Base-by-base conservation (phyloP, 1,284 basidiomycete genomes). In the Leccinum pachyderme region DNA sequence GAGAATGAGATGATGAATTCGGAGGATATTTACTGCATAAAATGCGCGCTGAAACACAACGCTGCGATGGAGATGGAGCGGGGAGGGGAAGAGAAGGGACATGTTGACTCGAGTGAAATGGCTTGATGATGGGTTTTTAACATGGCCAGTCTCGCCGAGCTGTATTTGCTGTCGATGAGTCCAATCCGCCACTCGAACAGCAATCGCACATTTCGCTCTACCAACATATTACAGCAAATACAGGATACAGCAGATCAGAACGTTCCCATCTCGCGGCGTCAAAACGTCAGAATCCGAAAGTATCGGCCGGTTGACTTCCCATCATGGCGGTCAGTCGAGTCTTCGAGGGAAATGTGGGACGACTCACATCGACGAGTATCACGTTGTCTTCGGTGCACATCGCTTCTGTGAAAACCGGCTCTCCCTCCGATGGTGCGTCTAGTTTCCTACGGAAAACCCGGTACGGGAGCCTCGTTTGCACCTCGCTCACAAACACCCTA, bases 381-480 rank as follows among this genome's bases (percentile, higher is more conserved):
- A 84, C 61, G 58, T 70, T 73, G 65, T 85, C 82, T 64, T 83
- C 82, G 59, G 74, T 79, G 68, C 82, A 75, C 77, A 85, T 77
- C 11, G 74, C 76, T 12, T 71, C 70, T 11, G 54, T 54, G 31
- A 66, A 72, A 2, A 44, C 43, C 0, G 49, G 51, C n/a, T 60
- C 56, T 3, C 56, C 55, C 47, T 53, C 49, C 33, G 39, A 15
- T 33, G 51, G 54, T 13, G 54, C 59, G 18, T 44, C 59, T 54
- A 63, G 50, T 49, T 12, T 54, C 28, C 70, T 57, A 11, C 62
- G 60, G 27, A 54, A 55, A 2, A 73, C 61, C 37, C 74, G 71
- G 62, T 76, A 81, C 31, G 81, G 80, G 49, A 84, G 62, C 39
- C 63, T 67, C 45, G 82, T 83, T 27, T 59, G 51, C 32, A 83